phyloP scores from a whole-genome alignment of 148 eudicot species.

The Camellia lanceoleosa region DNA sequence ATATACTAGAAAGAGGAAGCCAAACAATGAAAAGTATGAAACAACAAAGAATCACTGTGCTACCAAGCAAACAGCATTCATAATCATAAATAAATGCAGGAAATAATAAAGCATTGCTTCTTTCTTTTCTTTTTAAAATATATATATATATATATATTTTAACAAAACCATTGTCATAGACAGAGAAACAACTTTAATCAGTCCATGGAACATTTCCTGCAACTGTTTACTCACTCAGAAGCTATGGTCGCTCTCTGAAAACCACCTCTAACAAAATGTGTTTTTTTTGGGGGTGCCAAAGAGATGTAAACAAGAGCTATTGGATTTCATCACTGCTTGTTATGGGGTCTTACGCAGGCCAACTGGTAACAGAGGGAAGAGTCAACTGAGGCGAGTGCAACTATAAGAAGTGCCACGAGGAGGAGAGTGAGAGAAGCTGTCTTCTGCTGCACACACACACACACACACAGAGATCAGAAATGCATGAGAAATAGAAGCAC shows the following conservation, averaged over 20 bases:
- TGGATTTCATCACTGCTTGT: neutral
- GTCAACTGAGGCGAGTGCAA: constrained; percentile 74
- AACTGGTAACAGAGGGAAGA: constrained; percentile 57
- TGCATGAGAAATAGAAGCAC: constrained; percentile 10
- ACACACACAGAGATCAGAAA: neutral
- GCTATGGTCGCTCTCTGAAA: too few species aligned
- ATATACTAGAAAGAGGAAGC: too few species aligned
- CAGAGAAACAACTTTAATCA: neutral
- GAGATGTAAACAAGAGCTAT: too few species aligned
- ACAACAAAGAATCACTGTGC: too few species aligned
- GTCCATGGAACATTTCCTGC: neutral
- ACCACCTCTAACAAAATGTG: too few species aligned
- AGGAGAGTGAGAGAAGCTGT: constrained; percentile 74
- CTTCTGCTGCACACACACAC: constrained; percentile 57
- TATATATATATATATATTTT: too few species aligned
- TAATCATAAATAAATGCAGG: too few species aligned
- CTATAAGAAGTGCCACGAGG: constrained; percentile 67
- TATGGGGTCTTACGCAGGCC: constrained; percentile 46
- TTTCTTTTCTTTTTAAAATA: too few species aligned
- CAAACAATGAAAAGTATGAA: too few species aligned
- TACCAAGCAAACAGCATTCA: too few species aligned
- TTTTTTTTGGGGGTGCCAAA: too few species aligned
- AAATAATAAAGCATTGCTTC: too few species aligned
- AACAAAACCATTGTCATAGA: neutral
- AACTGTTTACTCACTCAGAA: neutral